Base-by-base conservation (phyloP, 495 filamentous ascomycete genomes). In the Bryoglossum gracile region DNA sequence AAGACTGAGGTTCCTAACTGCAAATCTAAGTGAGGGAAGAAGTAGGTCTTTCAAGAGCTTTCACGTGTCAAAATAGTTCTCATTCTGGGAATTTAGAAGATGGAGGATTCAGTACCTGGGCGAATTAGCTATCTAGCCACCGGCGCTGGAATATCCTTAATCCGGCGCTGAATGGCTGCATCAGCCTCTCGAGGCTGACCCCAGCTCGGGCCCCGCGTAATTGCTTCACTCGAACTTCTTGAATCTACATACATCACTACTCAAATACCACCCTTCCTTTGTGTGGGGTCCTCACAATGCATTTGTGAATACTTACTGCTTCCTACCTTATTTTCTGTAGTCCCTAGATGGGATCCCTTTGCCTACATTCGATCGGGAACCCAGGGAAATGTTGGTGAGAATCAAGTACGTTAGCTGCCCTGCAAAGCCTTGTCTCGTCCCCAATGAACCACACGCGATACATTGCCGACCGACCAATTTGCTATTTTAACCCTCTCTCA, bases 321-420 rank as follows among this genome's bases (percentile, higher is more conserved):
- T n/a, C n/a, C n/a, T n/a, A n/a, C n/a, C n/a, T n/a, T n/a, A 4
- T 25, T 19, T 46, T 40, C 41, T 46, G 21, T 18, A 24, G 3
- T 22, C 33, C 28, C 28, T 51, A 46, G 46, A 58, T 58, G 55
- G 50, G 55, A 28, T 14, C 33, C 24, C 35, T 30, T 30, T 17
- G 25, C 26, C 23, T 18, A 48, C 25, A 19, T 30, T 18, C 26
- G 50, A 43, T 53, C 49, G 50, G 56, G 61, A 60, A n/a, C n/a
- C 48, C 61, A 66, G 64, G 62, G 65, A 66, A 49, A 60, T 56
- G 56, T 56, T 55, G 51, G 34, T 51, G 45, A 63, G 46, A 61
- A 48, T 55, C 58, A 64, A 62, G 67, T 67, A 56, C 61, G 67
- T 25, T 43, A 16, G n/a, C 40, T 47, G 26, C 25, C 10, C 34